phyloP scores from a whole-genome alignment of 2,329 filamentous ascomycete genomes.

The Arthrobotrys megalospora region DNA sequence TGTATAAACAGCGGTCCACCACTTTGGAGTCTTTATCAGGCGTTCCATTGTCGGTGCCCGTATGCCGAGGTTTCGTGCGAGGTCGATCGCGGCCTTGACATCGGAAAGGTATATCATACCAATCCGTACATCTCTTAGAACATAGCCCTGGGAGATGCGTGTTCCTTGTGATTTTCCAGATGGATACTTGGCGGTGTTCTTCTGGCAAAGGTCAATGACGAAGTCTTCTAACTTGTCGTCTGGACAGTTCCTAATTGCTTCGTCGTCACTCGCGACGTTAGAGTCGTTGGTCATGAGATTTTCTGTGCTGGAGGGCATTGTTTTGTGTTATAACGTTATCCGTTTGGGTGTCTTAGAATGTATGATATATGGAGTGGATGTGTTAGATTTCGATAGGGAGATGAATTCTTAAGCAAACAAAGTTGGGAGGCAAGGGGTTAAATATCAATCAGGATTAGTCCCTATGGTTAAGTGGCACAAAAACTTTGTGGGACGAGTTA shows the following conservation, averaged over 20 bases:
- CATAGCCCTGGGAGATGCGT: neutral
- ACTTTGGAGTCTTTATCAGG: too few relatives aligned
- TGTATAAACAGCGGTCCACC: neutral
- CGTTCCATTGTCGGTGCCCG: neutral
- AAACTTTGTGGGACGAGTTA: neutral
- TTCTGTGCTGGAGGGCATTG: neutral
- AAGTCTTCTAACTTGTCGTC: neutral
- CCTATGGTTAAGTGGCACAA: neutral
- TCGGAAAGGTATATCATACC: neutral
- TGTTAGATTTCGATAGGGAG: neutral
- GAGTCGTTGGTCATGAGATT: neutral
- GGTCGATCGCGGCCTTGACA: neutral
- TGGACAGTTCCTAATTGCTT: neutral
- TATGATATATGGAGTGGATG: neutral
- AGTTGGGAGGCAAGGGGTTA: neutral
- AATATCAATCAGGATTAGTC: neutral
- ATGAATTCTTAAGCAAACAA: constrained; percentile 2
- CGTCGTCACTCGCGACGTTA: neutral
- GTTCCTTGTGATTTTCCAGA: neutral
- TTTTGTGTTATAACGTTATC: neutral
- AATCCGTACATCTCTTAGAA: too few relatives aligned
- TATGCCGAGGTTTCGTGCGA: neutral
- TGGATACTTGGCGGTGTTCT: too few relatives aligned
- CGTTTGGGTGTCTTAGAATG: neutral
- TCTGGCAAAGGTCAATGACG: too few relatives aligned